A percentile compares a stretch with the other conserved stretches of the same genome.
Evolutionary conservation across 495 filamentous ascomycete species (phyloP).

Genomic region (Cercophora sp.): DNA sequence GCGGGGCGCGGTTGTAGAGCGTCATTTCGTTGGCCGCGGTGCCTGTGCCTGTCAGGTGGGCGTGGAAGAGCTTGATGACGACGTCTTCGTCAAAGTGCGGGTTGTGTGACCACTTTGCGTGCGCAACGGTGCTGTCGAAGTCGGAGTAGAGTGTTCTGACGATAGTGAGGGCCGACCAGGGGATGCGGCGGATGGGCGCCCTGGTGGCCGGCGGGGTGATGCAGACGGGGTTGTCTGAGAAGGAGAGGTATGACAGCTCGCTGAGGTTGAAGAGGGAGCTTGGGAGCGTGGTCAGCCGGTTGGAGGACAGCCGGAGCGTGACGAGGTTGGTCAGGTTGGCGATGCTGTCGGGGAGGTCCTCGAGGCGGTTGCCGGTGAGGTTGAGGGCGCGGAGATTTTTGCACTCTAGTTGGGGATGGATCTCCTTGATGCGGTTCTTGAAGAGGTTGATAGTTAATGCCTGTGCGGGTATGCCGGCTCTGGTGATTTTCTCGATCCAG

Average conservation of each 20-base stretch:
- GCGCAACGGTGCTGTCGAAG: slow-evolving; percentile 37
- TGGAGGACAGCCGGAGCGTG: slow-evolving; percentile 38
- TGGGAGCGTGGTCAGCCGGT: slow-evolving; percentile 34
- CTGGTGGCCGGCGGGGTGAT: slow-evolving; percentile 15
- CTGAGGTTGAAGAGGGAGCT: slow-evolving; percentile 41
- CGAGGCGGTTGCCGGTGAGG: slow-evolving; percentile 39
- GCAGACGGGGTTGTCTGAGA: slow-evolving; percentile 38
- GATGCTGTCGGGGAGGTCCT: slow-evolving; percentile 35
- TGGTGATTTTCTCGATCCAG: too few species aligned
- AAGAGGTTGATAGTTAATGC: too few species aligned
- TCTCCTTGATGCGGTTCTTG: slow-evolving; percentile 32
- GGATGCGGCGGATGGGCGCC: slow-evolving; percentile 27
- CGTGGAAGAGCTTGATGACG: slow-evolving; percentile 45
- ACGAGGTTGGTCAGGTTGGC: slow-evolving; percentile 37
- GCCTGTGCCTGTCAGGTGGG: slow-evolving; percentile 37
- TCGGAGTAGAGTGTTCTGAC: slow-evolving; percentile 32
- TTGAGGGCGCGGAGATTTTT: slow-evolving; percentile 39
- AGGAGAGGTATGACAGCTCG: slow-evolving; percentile 42
- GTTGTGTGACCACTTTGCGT: slow-evolving; percentile 30
- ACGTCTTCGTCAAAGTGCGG: slow-evolving; percentile 32
- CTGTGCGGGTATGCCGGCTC: too few species aligned
- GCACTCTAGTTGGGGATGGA: slow-evolving; percentile 41
- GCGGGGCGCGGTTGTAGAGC: slow-evolving; percentile 38
- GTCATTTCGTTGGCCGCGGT: slow-evolving; percentile 43
- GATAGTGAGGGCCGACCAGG: slow-evolving; percentile 35